phyloP scores from a whole-genome alignment of 352 stramenopile genomes.

The Phytophthora rubi region DNA sequence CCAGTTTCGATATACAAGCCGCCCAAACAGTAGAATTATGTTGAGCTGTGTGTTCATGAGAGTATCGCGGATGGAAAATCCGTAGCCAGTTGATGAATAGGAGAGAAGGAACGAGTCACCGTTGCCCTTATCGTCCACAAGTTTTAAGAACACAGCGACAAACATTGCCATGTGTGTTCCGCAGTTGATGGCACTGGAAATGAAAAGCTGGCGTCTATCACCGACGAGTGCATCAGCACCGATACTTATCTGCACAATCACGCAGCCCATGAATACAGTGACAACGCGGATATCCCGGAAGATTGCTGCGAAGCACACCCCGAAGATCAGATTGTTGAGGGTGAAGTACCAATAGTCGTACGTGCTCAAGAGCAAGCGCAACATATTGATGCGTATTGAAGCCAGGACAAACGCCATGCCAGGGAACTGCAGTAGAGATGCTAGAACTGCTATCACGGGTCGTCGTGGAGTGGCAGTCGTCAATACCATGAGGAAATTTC shows the following conservation, averaged over 20 bases:
- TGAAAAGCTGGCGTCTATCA: neutral
- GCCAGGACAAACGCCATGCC: neutral
- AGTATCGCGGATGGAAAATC: neutral
- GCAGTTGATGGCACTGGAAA: neutral
- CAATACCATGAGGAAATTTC: neutral
- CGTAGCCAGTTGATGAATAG: neutral
- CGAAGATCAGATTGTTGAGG: neutral
- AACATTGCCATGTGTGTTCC: neutral
- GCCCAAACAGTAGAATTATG: slow-evolving; percentile 37
- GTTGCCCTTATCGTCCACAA: neutral
- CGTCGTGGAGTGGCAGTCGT: neutral
- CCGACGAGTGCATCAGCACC: neutral
- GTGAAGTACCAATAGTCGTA: neutral
- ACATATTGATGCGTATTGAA: neutral
- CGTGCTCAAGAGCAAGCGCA: neutral
- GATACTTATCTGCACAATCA: neutral
- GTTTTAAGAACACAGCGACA: neutral
- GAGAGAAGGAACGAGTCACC: neutral
- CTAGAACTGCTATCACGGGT: neutral
- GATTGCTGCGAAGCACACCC: neutral
- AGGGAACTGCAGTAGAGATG: neutral
- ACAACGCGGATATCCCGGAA: neutral
- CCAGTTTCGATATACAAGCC: slow-evolving; percentile 39
- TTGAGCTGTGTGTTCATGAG: slow-evolving; percentile 10
- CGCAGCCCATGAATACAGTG: neutral